A percentile compares a stretch with the other conserved stretches of the same genome.
Evolutionary conservation across 2,329 filamentous ascomycete genomes (phyloP).

Genomic region (Hortaea sp.): DNA sequence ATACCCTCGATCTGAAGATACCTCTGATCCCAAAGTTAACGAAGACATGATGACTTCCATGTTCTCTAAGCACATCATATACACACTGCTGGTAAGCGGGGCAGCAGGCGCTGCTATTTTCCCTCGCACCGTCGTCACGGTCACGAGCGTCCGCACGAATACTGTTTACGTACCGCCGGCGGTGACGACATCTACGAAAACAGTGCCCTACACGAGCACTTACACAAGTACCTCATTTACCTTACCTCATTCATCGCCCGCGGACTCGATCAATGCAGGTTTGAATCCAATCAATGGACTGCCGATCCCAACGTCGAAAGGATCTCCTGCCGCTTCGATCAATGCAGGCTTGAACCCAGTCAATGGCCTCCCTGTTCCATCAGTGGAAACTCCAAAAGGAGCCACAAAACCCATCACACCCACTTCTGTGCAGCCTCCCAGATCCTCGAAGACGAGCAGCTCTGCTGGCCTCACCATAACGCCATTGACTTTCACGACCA

Average conservation of each 20-base stretch:
- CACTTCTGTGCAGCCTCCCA: not conserved
- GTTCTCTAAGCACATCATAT: not conserved
- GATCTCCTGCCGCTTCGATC: not conserved
- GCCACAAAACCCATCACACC: not conserved
- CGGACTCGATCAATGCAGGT: not conserved
- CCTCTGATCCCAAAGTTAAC: not conserved
- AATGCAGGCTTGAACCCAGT: conserved; percentile 3
- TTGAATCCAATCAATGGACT: not conserved
- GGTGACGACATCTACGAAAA: not conserved
- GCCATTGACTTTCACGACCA: not conserved
- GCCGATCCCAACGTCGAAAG: not conserved
- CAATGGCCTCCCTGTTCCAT: conserved; percentile 2
- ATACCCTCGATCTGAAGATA: not conserved
- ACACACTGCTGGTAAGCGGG: conserved; percentile 6
- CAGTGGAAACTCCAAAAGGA: not conserved
- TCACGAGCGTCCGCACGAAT: conserved; percentile 2
- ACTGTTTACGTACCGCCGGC: conserved; percentile 1
- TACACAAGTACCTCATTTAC: not conserved
- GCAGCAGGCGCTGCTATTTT: conserved; percentile 3
- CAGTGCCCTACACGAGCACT: not conserved
- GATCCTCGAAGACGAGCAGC: not conserved
- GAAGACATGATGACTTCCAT: not conserved
- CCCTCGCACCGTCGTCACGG: conserved; percentile 3
- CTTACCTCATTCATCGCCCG: not conserved
- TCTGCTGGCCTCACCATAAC: not conserved